phyloP scores from a whole-genome alignment of 1,284 basidiomycete genomes.

The Gomphus bonarii region DNA sequence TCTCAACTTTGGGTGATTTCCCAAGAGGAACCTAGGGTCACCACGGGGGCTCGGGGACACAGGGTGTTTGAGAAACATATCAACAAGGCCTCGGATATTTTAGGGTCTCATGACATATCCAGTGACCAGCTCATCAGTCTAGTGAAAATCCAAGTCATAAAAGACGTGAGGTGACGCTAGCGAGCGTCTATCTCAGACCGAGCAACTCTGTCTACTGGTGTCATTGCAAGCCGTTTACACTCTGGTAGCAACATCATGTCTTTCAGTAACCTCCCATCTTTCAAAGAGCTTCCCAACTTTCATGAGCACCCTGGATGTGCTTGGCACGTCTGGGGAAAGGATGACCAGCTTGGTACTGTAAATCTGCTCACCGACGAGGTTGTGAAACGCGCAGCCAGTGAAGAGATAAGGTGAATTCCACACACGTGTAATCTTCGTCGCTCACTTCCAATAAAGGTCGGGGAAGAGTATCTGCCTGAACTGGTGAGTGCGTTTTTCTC shows the following conservation, averaged over 20 bases:
- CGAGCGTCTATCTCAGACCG: no score
- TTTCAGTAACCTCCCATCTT: conserved; percentile 34
- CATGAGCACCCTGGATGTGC: conserved; percentile 52
- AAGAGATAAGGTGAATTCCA: conserved; percentile 46
- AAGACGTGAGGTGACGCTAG: no score
- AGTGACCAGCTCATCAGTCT: no score
- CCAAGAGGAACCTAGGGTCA: no score
- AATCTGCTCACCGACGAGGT: conserved; percentile 59
- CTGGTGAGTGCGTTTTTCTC: conserved; percentile 32
- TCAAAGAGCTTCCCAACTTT: conserved; percentile 51
- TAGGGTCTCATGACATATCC: no score
- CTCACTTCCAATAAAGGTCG: conserved; percentile 25
- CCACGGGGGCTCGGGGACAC: no score
- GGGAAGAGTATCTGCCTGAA: conserved; percentile 51
- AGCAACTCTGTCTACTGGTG: no score
- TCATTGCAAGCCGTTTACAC: not conserved
- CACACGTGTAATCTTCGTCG: conserved; percentile 7
- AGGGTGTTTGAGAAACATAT: no score
- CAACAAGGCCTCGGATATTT: no score
- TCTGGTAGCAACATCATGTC: not conserved
- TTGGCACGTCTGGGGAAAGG: conserved; percentile 62
- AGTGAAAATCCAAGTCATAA: no score
- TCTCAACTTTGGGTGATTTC: no score
- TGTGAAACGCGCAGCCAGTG: conserved; percentile 44
- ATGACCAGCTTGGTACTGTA: conserved; percentile 62